Base-by-base conservation (phyloP, 2,329 filamentous ascomycete genomes). In the Cryphonectria naterciae region DNA sequence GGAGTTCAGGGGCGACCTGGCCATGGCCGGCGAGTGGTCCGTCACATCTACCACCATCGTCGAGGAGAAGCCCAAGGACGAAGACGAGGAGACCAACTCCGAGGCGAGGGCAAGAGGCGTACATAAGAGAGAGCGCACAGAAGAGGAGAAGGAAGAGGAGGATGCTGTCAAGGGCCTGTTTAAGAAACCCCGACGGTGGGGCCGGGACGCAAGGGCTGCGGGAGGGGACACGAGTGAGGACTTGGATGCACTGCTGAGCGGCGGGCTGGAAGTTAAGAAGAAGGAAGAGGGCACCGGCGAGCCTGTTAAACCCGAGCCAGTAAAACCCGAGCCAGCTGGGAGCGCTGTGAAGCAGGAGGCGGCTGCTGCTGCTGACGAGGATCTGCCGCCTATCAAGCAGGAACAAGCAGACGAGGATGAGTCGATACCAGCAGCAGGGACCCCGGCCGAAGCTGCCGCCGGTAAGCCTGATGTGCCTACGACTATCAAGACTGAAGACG, bases 11-110 rank as follows among this genome's bases (percentile, higher is more conserved):
- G 85, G 87, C 2, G 93, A 96, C 72, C 90, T 98, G 88, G 94
- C 95, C 6, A 90, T 98, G 84, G 91, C 92, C 4, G 94, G 96
- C 43, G 93, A 97, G 68, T 99, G 95, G 95, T 89, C 93, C 0
- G 88, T 91, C 15, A 90, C 88, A 71, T 89, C 87, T 7, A 88
- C 93, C 56, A 85, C 89, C 61, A 85, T 89, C 4, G 81, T 91
- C 32, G 81, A 85, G 19, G 83, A 85, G 19, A 56, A 35, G 17
- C 65, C 71, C 10, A 52, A 32, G 15, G 22, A 39, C 25, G 79
- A 75, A 32, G 25, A 32, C 17, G 79, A 75, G 32, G 82, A 85
- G 28, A 82, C 82, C 7, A 80, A 81, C 61, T 81, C 83, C 8
- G 78, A 79, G 68, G 83, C 82, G 8, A 83, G 84, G 70, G 87